Percentiles rank a stretch among this genome's conserved stretches.
Evolutionary conservation across 805 yeast species (phyloP).

Genomic region (Scheffersomyces amazonensis): DNA sequence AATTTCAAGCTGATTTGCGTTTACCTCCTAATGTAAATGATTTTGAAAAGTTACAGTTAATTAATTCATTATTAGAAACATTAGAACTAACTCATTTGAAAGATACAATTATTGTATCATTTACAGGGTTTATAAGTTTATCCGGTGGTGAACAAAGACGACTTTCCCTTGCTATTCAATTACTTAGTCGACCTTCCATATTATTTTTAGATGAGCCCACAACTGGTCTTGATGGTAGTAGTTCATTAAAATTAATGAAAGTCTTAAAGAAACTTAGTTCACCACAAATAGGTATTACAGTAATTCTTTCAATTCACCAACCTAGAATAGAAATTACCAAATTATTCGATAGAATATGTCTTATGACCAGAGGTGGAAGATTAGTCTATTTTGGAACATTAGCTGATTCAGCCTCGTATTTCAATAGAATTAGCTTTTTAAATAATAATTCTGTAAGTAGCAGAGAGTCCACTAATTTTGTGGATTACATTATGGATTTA

Average conservation of each 20-base stretch:
- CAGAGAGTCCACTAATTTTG: constrained; percentile 9
- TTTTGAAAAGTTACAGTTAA: constrained; percentile 45
- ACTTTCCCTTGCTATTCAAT: constrained; percentile 72
- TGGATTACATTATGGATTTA: constrained; percentile 35
- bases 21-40: constrained; percentile 46
- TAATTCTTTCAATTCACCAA: constrained; percentile 78
- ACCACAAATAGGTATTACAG: constrained; percentile 59
- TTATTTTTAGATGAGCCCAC: constrained; percentile 86
- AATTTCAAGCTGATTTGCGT: constrained; percentile 69
- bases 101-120: constrained; percentile 52
- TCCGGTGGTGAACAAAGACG: constrained; percentile 87
- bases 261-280: constrained; percentile 51
- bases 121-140: constrained; percentile 51
- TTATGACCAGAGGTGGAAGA: constrained; percentile 60
- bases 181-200: constrained; percentile 72
- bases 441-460: neutral
- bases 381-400: constrained; percentile 44
- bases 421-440: constrained; percentile 25
- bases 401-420: constrained; percentile 47
- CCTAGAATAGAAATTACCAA: constrained; percentile 76
- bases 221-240: constrained; percentile 79
- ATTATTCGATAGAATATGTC: constrained; percentile 63
- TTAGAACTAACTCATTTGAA: constrained; percentile 65
- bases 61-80: constrained; percentile 58
- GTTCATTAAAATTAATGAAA: constrained; percentile 62